These are phyloP conservation scores for Phytophthora boehmeriae DNA, from an alignment of 352 stramenopile species.

Conservation along the genomic window DNA sequence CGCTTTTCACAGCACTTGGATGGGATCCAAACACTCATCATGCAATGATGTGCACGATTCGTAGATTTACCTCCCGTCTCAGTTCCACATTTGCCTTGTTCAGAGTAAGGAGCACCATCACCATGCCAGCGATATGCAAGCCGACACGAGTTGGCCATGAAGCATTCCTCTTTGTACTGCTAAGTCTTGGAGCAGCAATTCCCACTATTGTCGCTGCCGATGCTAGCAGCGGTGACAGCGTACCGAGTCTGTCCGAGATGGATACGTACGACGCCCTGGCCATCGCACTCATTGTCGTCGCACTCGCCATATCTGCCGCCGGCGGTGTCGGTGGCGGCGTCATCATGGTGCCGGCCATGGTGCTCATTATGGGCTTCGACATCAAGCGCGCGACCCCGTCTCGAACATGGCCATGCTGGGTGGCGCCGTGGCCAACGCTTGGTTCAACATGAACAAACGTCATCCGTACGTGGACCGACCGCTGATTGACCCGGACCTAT, in stretches of 20 bases:
- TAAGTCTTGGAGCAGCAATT: constrained; percentile 5
- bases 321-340: constrained; percentile 50
- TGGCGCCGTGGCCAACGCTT: constrained; percentile 51
- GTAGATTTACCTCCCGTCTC: background rate
- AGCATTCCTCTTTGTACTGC: constrained; percentile 1
- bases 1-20: background rate
- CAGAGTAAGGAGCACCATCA: background rate
- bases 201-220: constrained; percentile 8
- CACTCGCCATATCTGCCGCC: constrained; percentile 41
- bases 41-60: background rate
- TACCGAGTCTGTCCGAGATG: constrained; percentile 37
- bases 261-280: constrained; percentile 38
- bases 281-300: constrained; percentile 48
- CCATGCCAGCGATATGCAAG: background rate
- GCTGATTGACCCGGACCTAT: constrained; percentile 55
- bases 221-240: constrained; percentile 2
- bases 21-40: constrained; percentile 1
- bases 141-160: background rate
- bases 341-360: constrained; percentile 56
- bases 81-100: constrained; percentile 2
- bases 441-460: constrained; percentile 60
- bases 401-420: constrained; percentile 67
- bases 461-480: constrained; percentile 49
- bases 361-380: constrained; percentile 61
- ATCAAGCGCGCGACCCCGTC: constrained; percentile 61